Evolutionary conservation across 805 yeast genomes (phyloP).

Genomic region (Soucietia sequanensis): DNA sequence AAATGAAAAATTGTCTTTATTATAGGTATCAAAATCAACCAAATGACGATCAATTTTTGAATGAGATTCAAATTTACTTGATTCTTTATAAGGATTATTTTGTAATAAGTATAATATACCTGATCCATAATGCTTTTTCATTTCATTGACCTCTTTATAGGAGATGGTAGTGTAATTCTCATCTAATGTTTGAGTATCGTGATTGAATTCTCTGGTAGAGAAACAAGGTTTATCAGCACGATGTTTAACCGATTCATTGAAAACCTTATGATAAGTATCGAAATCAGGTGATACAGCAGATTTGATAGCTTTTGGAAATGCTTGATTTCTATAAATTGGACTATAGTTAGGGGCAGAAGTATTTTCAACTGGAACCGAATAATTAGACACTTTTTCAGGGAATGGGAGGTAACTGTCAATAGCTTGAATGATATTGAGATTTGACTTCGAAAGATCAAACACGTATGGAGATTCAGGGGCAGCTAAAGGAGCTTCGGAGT

Average conservation of each 20-base stretch:
- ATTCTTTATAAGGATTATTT: conserved; percentile 19
- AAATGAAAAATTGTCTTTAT: conserved; percentile 28
- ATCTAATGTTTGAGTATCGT: conserved; percentile 24
- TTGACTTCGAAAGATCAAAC: conserved; percentile 3
- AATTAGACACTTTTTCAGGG: not conserved
- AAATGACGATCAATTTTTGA: conserved; percentile 27
- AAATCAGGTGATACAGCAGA: conserved; percentile 29
- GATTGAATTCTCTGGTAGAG: conserved; percentile 35
- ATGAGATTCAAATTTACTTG: conserved; percentile 22
- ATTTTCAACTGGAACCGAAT: conserved; percentile 12
- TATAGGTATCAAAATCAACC: conserved; percentile 23
- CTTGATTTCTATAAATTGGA: conserved; percentile 28
- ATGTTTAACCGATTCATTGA: conserved; percentile 21
- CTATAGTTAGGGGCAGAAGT: conserved; percentile 23
- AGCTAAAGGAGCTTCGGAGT: conserved; percentile 2
- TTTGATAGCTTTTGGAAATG: conserved; percentile 21
- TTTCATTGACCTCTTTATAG: conserved; percentile 39
- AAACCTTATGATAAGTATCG: conserved; percentile 36
- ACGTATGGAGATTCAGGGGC: conserved; percentile 7
- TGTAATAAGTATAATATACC: conserved; percentile 44
- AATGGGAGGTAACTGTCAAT: conserved; percentile 7
- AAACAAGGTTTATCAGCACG: conserved; percentile 32
- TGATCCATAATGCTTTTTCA: conserved; percentile 51
- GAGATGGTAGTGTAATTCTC: conserved; percentile 43
- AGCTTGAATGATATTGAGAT: conserved; percentile 1